A percentile compares a stretch with the other conserved stretches of the same genome.
phyloP scores from a whole-genome alignment of 495 filamentous ascomycete genomes.

The Parachaetomium inaequale region DNA sequence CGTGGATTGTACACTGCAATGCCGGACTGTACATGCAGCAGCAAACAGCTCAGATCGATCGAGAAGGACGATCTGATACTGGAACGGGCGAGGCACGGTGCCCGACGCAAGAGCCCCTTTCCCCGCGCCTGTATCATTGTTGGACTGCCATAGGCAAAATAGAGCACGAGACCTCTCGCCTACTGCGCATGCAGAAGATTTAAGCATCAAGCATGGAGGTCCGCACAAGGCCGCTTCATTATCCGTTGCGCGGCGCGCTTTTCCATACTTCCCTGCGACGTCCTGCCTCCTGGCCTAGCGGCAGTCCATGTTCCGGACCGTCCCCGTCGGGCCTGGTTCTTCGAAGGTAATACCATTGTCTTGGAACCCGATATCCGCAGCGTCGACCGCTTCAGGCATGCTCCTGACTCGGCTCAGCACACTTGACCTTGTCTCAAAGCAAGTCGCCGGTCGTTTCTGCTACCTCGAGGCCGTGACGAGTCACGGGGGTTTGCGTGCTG shows the following conservation, averaged over 20 bases:
- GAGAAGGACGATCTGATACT: neutral
- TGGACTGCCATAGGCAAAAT: neutral
- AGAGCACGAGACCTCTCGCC: slow-evolving; percentile 5
- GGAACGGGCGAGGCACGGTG: neutral
- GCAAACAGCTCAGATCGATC: neutral
- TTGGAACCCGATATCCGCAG: neutral
- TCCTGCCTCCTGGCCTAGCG: neutral
- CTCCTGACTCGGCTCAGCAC: neutral
- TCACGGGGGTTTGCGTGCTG: neutral
- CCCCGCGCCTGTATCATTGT: neutral
- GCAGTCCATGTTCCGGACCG: neutral
- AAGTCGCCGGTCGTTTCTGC: neutral
- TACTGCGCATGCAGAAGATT: neutral
- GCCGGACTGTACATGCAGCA: neutral
- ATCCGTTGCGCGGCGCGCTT: neutral
- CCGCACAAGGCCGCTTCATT: neutral
- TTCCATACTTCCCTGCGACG: no score
- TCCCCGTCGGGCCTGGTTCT: neutral
- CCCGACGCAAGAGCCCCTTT: neutral
- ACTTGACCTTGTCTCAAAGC: neutral
- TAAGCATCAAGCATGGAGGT: neutral
- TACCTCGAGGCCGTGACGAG: neutral
- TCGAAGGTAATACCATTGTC: neutral
- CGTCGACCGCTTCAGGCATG: neutral
- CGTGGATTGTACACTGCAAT: neutral